Evolutionary conservation across 202 grass and related monocot species (phyloP).

Genomic region (Saccharum hybrid): DNA sequence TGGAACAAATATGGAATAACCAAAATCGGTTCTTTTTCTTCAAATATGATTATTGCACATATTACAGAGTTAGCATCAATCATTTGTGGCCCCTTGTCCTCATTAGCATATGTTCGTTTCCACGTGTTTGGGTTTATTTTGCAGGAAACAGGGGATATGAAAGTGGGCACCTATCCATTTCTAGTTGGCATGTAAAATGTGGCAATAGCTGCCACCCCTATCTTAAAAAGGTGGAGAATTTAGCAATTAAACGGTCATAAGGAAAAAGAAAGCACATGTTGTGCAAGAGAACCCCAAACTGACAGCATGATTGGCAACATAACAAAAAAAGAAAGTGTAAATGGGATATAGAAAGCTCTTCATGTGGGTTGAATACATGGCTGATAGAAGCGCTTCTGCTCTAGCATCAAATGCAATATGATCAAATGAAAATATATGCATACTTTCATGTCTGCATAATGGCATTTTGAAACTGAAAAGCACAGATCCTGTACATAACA

Average conservation of each 20-base stretch:
- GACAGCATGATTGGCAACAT: not conserved
- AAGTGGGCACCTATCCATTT: not conserved
- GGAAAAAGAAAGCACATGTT: not conserved
- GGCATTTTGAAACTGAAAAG: conserved; percentile 18
- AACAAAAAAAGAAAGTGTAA: not conserved
- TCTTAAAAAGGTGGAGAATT: not conserved
- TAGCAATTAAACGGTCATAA: not conserved
- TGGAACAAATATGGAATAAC: not conserved
- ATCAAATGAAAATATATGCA: conserved; percentile 26
- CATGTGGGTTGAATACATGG: not conserved
- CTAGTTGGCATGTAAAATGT: not conserved
- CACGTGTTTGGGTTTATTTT: not conserved
- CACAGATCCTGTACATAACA: not conserved
- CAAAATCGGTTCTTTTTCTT: not conserved
- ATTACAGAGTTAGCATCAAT: not conserved
- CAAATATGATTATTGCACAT: not conserved
- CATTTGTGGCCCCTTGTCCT: not conserved
- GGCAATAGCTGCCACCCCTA: not conserved
- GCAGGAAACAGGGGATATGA: not conserved
- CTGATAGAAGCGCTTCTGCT: conserved; percentile 1
- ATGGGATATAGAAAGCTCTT: conserved; percentile 33
- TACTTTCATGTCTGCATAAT: conserved; percentile 27
- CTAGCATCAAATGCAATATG: conserved; percentile 1
- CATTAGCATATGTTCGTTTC: not conserved
- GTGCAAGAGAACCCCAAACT: conserved; percentile 5